Percentiles rank a stretch among this genome's conserved stretches.
These are phyloP conservation scores for Ceratobasidium theobromae DNA, from an alignment of 1,284 basidiomycete species.

Conservation along the genomic window DNA sequence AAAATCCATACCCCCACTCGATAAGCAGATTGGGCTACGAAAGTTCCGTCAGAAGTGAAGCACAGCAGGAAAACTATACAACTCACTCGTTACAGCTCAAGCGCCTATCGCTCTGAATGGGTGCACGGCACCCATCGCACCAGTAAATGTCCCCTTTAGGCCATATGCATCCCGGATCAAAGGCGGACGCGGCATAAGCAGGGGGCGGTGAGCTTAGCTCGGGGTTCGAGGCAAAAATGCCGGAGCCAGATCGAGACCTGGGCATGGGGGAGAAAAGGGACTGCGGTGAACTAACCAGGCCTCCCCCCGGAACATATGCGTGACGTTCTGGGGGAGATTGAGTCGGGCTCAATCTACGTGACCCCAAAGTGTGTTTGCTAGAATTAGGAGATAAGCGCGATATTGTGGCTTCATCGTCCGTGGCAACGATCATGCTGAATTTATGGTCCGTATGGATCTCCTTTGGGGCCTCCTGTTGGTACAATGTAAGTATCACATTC, in stretches of 20 bases:
- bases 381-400: slow-evolving; percentile 1
- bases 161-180: not conserved
- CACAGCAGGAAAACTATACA: not conserved
- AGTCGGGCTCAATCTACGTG: not conserved
- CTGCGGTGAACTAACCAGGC: not conserved
- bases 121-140: not conserved
- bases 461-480: not conserved
- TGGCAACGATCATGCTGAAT: slow-evolving; percentile 14
- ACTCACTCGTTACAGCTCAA: slow-evolving; percentile 18
- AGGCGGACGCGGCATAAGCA: too few species aligned
- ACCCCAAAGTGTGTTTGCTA: not conserved
- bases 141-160: not conserved
- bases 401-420: slow-evolving; percentile 21
- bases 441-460: not conserved
- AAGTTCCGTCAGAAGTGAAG: not conserved
- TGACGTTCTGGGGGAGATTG: not conserved
- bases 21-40: not conserved
- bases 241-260: not conserved
- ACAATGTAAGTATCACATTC: not conserved
- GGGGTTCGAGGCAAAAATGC: too few species aligned
- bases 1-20: not conserved
- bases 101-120: not conserved
- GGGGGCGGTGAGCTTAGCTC: too few species aligned
- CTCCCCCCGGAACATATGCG: too few species aligned
- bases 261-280: not conserved